Evolutionary conservation across 2,329 filamentous ascomycete genomes (phyloP), one percentile per base, ranked within the genome.

Genomic region (Calonectria ilicicola): DNA sequence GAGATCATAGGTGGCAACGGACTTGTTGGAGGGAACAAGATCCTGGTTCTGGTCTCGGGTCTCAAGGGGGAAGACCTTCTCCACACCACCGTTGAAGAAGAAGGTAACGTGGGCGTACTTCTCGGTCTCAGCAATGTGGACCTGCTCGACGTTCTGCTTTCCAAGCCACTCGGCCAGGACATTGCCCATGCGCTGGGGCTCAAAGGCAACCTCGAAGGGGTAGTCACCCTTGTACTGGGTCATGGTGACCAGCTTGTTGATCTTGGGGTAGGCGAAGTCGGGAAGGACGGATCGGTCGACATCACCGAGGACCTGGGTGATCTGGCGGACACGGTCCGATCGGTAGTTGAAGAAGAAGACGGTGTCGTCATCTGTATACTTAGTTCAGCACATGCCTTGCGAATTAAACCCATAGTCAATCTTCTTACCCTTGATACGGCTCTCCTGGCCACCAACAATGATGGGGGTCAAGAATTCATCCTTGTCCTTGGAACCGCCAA

Each of bases 261-360:
- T 92, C 87, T 97, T 95, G 80, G 97, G 97, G 89, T 96, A 98
- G 58, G 94, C 90, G 89, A 98, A 98, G 85, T 98, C 95, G 77
- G 96, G 94, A 78, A 91, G 91, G 69, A 96, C 95, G 27, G 95
- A 98, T 81, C 95, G 94, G 88, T 99, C 97, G 82, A 96, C 93
- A 84, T 94, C 94, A 79, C 97, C 97, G 68, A 99, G 89, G 53
- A 99, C 90, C 87, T 98, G 97, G 63, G 95, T 98, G 84, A 99
- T 94, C 86, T 99, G 97, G 80, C 97, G 94, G 66, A 96, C 96
- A 84, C 97, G 96, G 84, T 99, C 97, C 70, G 97, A 98, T 82
- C 97, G 95, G 90, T 99, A 99, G 92, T 99, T 99, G 94, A 99
- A 99, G 92, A 98, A 98, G 91, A 98, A 98, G 81, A 98, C 91